Conservation (phyloP, 2,329 filamentous ascomycete genomes). For the Chaetomiaceae sp. region DNA sequence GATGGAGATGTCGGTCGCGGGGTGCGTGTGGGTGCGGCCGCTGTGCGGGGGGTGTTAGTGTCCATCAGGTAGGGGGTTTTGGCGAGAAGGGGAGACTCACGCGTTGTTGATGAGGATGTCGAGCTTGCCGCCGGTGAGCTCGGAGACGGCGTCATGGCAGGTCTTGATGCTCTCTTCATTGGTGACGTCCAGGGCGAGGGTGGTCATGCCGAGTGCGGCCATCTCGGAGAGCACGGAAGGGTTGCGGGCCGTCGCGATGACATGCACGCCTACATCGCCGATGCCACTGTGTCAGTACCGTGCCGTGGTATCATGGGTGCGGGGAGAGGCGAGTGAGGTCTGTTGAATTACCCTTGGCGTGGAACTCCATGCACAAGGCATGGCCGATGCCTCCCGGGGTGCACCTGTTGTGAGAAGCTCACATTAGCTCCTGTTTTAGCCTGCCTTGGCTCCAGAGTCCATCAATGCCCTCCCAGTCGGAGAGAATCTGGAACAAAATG, state of each 20-base stretch:
- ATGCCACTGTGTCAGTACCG: too few species aligned
- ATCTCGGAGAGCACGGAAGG: conserved; percentile 44
- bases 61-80: too few species aligned
- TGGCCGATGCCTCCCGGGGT: conserved; percentile 56
- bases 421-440: too few species aligned
- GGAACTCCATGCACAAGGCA: conserved; percentile 49
- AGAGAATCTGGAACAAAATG: too few species aligned
- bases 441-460: too few species aligned
- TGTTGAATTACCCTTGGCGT: conserved; percentile 48
- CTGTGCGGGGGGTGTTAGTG: conserved; percentile 28
- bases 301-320: too few species aligned
- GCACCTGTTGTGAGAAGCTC: conserved; percentile 37
- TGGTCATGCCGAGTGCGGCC: conserved; percentile 43
- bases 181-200: conserved; percentile 51
- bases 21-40: conserved; percentile 47
- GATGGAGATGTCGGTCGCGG: conserved; percentile 48
- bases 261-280: conserved; percentile 51
- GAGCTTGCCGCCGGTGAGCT: conserved; percentile 47
- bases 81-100: conserved; percentile 31
- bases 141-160: conserved; percentile 42
- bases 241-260: conserved; percentile 53
- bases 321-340: too few species aligned
- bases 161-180: conserved; percentile 44
- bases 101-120: conserved; percentile 59
- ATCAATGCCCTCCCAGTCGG: too few species aligned